Conservation (phyloP, 768 basidiomycete species). For the Candolleomyces eurysporus region DNA sequence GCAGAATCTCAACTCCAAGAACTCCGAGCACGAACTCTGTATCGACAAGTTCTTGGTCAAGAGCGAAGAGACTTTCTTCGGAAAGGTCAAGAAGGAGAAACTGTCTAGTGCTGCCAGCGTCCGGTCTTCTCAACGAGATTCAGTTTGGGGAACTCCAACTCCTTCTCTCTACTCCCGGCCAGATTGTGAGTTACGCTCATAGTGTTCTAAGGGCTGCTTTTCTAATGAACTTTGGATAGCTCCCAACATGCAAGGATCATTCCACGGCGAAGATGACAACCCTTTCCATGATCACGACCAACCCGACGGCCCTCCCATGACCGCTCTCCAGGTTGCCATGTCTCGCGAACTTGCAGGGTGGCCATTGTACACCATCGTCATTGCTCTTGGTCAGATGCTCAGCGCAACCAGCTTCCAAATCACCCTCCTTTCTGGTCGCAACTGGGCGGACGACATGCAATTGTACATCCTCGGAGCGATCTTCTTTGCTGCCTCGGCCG, state of each 20-base stretch:
- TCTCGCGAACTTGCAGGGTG: slow-evolving; percentile 77
- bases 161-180: slow-evolving; percentile 71
- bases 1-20: slow-evolving; percentile 73
- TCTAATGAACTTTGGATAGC: slow-evolving; percentile 23
- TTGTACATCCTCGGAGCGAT: slow-evolving; percentile 89
- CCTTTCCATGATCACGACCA: slow-evolving; percentile 47
- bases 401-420: slow-evolving; percentile 95
- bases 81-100: slow-evolving; percentile 86
- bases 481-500: slow-evolving; percentile 79
- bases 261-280: slow-evolving; percentile 41
- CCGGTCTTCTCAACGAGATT: slow-evolving; percentile 79
- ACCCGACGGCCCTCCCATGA: slow-evolving; percentile 75
- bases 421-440: slow-evolving; percentile 83
- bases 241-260: slow-evolving; percentile 53
- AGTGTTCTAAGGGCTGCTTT: not conserved
- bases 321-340: slow-evolving; percentile 79
- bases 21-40: slow-evolving; percentile 87
- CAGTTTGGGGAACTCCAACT: slow-evolving; percentile 73
- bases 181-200: slow-evolving; percentile 51
- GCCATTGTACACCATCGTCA: slow-evolving; percentile 90
- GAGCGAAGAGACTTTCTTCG: slow-evolving; percentile 93
- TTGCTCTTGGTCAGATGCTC: slow-evolving; percentile 87
- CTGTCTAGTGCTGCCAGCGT: slow-evolving; percentile 79
- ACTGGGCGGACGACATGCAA: slow-evolving; percentile 76
- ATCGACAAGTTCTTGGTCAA: slow-evolving; percentile 90